These are phyloP conservation scores for Cladosporium sp. DNA, from an alignment of 2,329 filamentous ascomycete genomes.

Conservation along the genomic window DNA sequence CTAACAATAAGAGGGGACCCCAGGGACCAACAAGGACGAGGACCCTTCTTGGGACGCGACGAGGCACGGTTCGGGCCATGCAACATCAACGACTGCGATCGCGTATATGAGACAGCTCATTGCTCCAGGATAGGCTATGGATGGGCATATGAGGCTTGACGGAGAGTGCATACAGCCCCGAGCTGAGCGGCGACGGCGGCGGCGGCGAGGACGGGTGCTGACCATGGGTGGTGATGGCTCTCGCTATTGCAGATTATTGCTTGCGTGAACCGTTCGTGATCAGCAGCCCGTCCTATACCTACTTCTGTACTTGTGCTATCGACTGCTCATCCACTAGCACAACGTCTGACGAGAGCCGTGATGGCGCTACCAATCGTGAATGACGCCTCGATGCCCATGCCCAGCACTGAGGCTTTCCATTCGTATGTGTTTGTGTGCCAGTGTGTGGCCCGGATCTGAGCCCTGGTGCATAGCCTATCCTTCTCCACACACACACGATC, in stretches of 20 bases:
- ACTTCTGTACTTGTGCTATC: neutral
- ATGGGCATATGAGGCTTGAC: neutral
- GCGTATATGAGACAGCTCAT: neutral
- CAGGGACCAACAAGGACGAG: neutral
- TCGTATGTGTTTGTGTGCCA: neutral
- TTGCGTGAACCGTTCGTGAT: neutral
- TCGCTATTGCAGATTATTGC: constrained; percentile 3
- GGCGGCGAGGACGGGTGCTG: neutral
- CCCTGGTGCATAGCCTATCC: neutral
- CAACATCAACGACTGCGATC: neutral
- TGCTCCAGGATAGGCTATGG: neutral
- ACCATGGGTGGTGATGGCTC: too few relatives aligned
- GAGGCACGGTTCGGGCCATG: neutral
- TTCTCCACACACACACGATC: neutral
- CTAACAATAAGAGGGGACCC: neutral
- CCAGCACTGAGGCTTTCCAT: neutral
- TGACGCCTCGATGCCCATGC: neutral
- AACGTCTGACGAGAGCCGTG: neutral
- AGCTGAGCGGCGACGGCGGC: neutral
- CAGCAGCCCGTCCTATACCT: neutral
- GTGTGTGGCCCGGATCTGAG: neutral
- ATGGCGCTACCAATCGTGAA: neutral
- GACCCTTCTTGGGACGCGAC: neutral
- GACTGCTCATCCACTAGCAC: neutral
- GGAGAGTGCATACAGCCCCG: neutral